Percentiles rank a stretch among this genome's conserved stretches.
phyloP scores from a whole-genome alignment of 345 rosid genomes.

The Bretschneidera sinensis region DNA sequence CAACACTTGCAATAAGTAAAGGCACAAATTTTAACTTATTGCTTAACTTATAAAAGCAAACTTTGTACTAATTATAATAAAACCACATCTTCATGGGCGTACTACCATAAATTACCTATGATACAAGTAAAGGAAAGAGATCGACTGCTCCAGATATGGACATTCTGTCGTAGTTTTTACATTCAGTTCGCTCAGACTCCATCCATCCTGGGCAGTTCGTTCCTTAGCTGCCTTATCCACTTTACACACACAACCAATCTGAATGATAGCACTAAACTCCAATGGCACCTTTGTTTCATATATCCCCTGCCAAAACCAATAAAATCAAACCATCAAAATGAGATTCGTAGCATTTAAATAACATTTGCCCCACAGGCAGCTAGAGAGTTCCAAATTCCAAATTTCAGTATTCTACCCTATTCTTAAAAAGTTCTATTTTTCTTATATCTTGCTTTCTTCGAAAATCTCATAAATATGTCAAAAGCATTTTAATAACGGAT shows the following conservation, averaged over 20 bases:
- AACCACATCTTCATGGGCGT: conserved; percentile 10
- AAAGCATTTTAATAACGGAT: not conserved
- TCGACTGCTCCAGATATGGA: conserved; percentile 68
- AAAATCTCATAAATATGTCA: not conserved
- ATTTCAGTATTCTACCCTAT: not conserved
- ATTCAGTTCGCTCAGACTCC: conserved; percentile 76
- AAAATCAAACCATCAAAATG: conserved; percentile 4
- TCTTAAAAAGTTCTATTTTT: not conserved
- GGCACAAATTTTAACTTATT: not conserved
- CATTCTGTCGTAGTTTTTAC: conserved; percentile 93
- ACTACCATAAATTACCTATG: conserved; percentile 49
- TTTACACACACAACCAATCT: conserved; percentile 93
- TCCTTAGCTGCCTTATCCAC: conserved; percentile 63
- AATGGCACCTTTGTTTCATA: conserved; percentile 78
- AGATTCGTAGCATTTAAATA: not conserved
- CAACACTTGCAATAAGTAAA: no score
- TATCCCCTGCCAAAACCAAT: conserved; percentile 62
- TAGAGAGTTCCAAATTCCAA: not conserved
- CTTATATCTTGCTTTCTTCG: not conserved
- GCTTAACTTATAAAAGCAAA: not conserved
- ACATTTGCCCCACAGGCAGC: not conserved
- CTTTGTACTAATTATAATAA: conserved; percentile 1
- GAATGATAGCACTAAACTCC: conserved; percentile 74
- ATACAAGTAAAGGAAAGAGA: conserved; percentile 80
- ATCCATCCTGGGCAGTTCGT: conserved; percentile 67